Evolutionary conservation across 768 basidiomycete genomes (phyloP).

Genomic region (Gyrodon lividus): DNA sequence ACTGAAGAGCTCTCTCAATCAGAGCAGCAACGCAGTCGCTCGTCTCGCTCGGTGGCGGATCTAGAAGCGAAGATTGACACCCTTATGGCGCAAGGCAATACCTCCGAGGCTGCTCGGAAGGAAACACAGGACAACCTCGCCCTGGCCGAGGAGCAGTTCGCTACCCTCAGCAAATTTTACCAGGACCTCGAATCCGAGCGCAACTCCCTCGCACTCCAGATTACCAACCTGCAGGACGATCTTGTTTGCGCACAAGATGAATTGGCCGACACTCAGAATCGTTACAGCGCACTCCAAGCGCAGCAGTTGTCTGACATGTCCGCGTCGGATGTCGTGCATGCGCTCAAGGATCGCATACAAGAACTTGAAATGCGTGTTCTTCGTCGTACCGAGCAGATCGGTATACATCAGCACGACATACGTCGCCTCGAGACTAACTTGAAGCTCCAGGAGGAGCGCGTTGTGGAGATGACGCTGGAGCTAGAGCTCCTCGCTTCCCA

Average conservation of each 20-base stretch:
- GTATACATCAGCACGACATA: constrained; percentile 77
- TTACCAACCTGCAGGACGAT: constrained; percentile 62
- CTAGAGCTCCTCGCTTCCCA: constrained; percentile 63
- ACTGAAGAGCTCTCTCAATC: constrained; percentile 37
- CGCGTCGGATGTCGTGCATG: constrained; percentile 49
- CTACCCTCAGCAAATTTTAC: constrained; percentile 44
- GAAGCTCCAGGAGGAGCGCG: constrained; percentile 69
- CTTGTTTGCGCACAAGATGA: constrained; percentile 52
- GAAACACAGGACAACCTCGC: constrained; percentile 32
- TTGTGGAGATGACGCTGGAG: constrained; percentile 68
- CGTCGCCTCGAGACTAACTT: constrained; percentile 73
- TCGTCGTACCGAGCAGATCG: constrained; percentile 71
- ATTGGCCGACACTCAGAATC: constrained; percentile 53
- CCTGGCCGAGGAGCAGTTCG: constrained; percentile 40
- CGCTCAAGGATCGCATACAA: constrained; percentile 62
- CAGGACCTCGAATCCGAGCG: constrained; percentile 65
- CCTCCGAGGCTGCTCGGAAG: constrained; percentile 34
- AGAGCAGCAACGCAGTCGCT: constrained; percentile 17
- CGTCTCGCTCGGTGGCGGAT: constrained; percentile 34
- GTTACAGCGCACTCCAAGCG: constrained; percentile 61
- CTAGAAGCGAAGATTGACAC: constrained; percentile 34
- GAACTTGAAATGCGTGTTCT: constrained; percentile 66
- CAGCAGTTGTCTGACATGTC: constrained; percentile 68
- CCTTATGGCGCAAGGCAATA: constrained; percentile 33
- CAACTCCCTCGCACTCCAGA: constrained; percentile 61